A percentile compares a stretch with the other conserved stretches of the same genome.
Conservation (phyloP, 108 stramenopile species). For the Cyclostephanos invisitatus region DNA sequence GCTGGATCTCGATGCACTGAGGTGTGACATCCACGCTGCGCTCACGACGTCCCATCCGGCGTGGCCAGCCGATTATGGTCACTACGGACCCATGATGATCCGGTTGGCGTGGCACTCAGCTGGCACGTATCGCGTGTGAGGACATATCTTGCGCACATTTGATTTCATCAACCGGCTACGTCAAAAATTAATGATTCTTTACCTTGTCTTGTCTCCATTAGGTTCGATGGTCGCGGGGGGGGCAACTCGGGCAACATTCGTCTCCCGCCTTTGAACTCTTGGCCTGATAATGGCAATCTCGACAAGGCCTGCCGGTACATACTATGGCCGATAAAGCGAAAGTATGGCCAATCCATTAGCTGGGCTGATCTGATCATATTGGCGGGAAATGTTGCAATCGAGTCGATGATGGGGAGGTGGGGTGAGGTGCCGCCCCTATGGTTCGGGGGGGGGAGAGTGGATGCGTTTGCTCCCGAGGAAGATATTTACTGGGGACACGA, state of each 20-base stretch:
- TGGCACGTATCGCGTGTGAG: constrained; percentile 67
- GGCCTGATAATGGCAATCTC: constrained; percentile 84
- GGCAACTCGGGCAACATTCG: constrained; percentile 64
- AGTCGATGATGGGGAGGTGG: constrained; percentile 54
- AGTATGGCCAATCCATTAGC: constrained; percentile 60
- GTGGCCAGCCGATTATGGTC: constrained; percentile 80
- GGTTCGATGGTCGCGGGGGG: constrained; percentile 74
- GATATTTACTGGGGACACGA: constrained; percentile 82
- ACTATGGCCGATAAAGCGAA: constrained; percentile 78
- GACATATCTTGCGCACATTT: not conserved
- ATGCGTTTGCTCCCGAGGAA: constrained; percentile 69
- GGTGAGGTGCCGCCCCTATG: constrained; percentile 61
- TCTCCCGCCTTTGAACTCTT: constrained; percentile 74
- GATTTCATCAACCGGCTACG: not conserved
- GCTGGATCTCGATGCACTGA: constrained; percentile 52
- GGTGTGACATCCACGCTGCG: constrained; percentile 50
- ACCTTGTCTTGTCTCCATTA: not conserved
- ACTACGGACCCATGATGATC: constrained; percentile 77
- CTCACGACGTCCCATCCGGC: constrained; percentile 59
- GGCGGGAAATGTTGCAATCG: constrained; percentile 80
- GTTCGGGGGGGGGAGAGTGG: constrained; percentile 69
- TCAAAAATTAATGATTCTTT: not conserved
- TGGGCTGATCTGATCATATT: constrained; percentile 87
- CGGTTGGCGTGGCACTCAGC: constrained; percentile 71
- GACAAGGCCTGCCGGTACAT: constrained; percentile 68